Evolutionary conservation across 129 eudicot genomes (phyloP).

Genomic region (Deinandra increscens): DNA sequence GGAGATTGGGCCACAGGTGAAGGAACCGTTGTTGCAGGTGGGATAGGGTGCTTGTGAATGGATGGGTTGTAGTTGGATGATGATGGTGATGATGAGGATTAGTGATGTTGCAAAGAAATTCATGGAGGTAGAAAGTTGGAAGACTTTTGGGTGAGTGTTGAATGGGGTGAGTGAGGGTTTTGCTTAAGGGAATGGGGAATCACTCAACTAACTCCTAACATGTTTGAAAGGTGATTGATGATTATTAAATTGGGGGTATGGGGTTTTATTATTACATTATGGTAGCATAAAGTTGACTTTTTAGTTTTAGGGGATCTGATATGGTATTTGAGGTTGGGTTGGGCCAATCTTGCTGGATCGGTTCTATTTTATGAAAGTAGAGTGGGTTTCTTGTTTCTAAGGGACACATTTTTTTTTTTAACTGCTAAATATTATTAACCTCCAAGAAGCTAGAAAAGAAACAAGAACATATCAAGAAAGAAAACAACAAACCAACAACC

Average conservation of each 20-base stretch:
- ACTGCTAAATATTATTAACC: no score
- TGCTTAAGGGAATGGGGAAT: conserved; percentile 24
- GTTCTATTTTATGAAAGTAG: no score
- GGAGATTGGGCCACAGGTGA: conserved; percentile 59
- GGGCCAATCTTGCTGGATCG: no score
- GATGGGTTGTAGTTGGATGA: conserved; percentile 7
- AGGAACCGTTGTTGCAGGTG: conserved; percentile 35
- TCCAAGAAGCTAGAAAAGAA: no score
- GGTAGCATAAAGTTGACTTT: conserved; percentile 21
- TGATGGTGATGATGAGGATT: conserved; percentile 31
- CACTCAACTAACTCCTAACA: conserved; percentile 26
- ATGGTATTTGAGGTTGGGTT: no score
- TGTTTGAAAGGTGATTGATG: conserved; percentile 7
- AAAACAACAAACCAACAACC: no score
- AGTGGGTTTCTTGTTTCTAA: no score
- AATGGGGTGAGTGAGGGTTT: conserved; percentile 7
- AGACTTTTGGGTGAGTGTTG: background rate
- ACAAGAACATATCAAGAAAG: no score
- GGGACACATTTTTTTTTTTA: no score
- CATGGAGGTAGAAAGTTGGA: conserved; percentile 28
- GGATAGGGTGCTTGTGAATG: conserved; percentile 35
- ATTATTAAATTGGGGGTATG: conserved; percentile 20
- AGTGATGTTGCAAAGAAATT: conserved; percentile 26
- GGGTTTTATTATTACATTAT: conserved; percentile 9
- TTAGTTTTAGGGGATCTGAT: background rate